Base-by-base conservation (phyloP, 78 protist genomes). In the Pigoraptor vietnamica region DNA sequence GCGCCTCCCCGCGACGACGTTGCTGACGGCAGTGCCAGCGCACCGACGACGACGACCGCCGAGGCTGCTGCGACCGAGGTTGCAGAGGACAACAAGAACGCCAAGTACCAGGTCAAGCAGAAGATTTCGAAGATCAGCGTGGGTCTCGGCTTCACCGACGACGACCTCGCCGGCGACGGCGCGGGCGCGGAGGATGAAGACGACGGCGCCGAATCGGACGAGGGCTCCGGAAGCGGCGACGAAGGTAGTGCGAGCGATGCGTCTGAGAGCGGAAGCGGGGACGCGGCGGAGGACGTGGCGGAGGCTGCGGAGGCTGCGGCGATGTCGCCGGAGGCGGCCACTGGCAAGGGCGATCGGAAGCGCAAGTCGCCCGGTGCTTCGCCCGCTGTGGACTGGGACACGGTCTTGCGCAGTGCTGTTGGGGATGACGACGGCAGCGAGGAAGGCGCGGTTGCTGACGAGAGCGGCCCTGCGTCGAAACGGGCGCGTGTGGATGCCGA, bases 1-100 rank as follows among this genome's bases (percentile, higher is more conserved):
- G 86, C 94, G 24, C 99, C 99, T 25, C 97, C 98, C 23, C 81
- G 81, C 37, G 81, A 35, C 25, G 35, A 48, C 35, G 1, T 19
- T 2, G 79, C 86, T 9, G 88, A 87, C 34, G 88, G n/a, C 67
- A n/a, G 24, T 0, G 25, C 82, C 81, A 0, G 35, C 90, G 88
- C 88, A 34, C 1, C 34, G 91, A 9, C 21, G 90, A 79, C 56
- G 56, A 40, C 32, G 38, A 37, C 90, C 23, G 36, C 81, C 29
- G 82, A 56, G 37, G 37, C 81, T 9, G 86, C 33, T 10, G 90
- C 23, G 37, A 39, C 67, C 23, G 39, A 0, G 40, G 25, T 37
- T 19, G 55, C 2, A 14, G 37, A 19, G 90, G 38, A 40, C 81
- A 39, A 32, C 32, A 24, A 32, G 9, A 40, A 2, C 38, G n/a